Base-by-base conservation (phyloP, 2,329 filamentous ascomycete species). In the Colletotrichum sidae region DNA sequence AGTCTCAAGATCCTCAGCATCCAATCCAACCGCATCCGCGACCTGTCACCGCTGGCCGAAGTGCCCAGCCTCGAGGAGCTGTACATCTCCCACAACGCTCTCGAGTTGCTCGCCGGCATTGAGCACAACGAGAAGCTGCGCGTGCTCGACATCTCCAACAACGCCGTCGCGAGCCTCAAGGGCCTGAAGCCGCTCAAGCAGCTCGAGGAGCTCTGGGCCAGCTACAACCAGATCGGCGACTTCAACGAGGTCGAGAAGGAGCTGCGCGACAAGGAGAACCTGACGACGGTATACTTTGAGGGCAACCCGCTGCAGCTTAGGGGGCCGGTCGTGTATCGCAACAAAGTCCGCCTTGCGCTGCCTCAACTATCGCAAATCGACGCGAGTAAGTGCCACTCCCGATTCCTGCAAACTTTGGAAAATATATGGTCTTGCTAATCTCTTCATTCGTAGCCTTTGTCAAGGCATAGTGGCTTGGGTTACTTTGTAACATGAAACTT, bases 251-350 rank as follows among this genome's bases (percentile, higher is more conserved):
- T 98, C 3, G 92, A 97, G 79, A 86, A 85, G 60, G 87, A 92
- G 71, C 79, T 99, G 69, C 85, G 80, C 56, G 91, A 96, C 74
- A 97, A 97, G 81, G 83, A 92, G 74, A 81, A 90, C 42, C 79
- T 98, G 70, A 88, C 90, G 66, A 97, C 96, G 1, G 95, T 99
- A 10, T 99, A 99, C 76, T 96, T 99, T 70, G 96, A 99, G 76
- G 94, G 94, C 1, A 97, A 97, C 73, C 95, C 94, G 34, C 78
- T 99, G 71, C 96, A 99, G 80, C 83, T 89, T 67, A 86, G 85
- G 59, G 88, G 87, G 5, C 92, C 92, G n/a, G 92, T 92, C 1
- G 79, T 97, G 67, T 99, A 99, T 79, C 85, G 96, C 73, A 98
- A 97, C 80, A 99, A 99, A 80, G 89, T 99, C 47, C 86, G 91